Percentiles rank a stretch among this genome's conserved stretches.
Conservation (phyloP, 352 stramenopile genomes). For the Phytophthora capsici region DNA sequence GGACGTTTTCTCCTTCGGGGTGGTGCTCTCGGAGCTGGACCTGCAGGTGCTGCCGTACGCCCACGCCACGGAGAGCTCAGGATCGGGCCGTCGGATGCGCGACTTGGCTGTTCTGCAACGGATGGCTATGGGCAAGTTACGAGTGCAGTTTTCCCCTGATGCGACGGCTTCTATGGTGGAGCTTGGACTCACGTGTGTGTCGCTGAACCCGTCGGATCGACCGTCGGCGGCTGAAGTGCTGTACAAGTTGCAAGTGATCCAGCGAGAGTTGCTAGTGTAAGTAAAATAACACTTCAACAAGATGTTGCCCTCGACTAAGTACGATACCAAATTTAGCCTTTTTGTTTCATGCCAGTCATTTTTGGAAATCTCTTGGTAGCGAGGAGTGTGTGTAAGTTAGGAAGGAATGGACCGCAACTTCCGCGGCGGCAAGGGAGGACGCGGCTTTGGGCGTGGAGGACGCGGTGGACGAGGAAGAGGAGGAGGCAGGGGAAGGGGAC, state of each 20-base stretch:
- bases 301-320: not conserved
- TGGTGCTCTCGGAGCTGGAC: conserved; percentile 38
- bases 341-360: not conserved
- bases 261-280: not conserved
- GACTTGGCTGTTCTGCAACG: conserved; percentile 36
- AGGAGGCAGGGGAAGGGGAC: conserved; percentile 43
- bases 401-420: conserved; percentile 40
- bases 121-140: conserved; percentile 29
- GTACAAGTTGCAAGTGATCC: conserved; percentile 16
- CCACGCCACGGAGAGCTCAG: conserved; percentile 10
- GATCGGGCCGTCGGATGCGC: conserved; percentile 4
- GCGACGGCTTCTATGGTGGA: conserved; percentile 18
- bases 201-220: conserved; percentile 28
- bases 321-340: not conserved
- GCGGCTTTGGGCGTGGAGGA: conserved; percentile 37
- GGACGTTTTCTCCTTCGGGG: conserved; percentile 42
- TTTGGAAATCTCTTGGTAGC: not conserved
- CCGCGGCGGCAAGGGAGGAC: conserved; percentile 37
- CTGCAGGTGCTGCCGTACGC: conserved; percentile 23
- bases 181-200: conserved; percentile 33
- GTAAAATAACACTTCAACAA: not conserved
- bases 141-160: conserved; percentile 32
- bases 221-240: conserved; percentile 32
- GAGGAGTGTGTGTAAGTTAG: too few species aligned
- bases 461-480: conserved; percentile 17